Conservation (phyloP, 129 eudicot genomes). For the Heracleum sosnowskyi region DNA sequence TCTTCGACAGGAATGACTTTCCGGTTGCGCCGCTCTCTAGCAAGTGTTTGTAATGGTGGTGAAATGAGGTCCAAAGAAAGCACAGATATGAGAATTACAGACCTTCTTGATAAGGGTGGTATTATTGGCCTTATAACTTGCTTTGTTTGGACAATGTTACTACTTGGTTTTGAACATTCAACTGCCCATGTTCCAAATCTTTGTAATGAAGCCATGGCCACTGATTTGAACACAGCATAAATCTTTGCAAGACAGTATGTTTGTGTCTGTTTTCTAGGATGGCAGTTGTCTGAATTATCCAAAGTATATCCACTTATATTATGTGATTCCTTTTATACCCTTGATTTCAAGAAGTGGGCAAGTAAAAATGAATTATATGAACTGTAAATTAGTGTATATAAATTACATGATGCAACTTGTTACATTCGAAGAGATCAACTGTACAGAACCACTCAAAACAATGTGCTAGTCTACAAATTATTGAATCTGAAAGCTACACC, state of each 20-base stretch:
- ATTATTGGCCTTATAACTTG: conserved; percentile 19
- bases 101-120: conserved; percentile 74
- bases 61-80: conserved; percentile 43
- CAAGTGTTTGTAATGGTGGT: conserved; percentile 42
- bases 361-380: not conserved
- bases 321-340: not conserved
- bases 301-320: conserved; percentile 8
- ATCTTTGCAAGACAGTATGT: not conserved
- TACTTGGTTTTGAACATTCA: conserved; percentile 21
- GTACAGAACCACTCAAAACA: not conserved
- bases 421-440: not conserved
- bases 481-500: not conserved
- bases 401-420: not conserved
- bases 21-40: conserved; percentile 80
- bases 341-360: not conserved
- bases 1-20: conserved; percentile 80
- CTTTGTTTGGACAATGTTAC: conserved; percentile 14
- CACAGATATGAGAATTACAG: conserved; percentile 43
- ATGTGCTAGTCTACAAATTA: not conserved
- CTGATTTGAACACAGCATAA: not conserved
- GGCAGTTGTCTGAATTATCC: conserved; percentile 3
- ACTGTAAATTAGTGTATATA: not conserved
- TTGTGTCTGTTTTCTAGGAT: not conserved
- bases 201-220: conserved; percentile 44
- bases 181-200: conserved; percentile 19